A percentile compares a stretch with the other conserved stretches of the same genome.
phyloP scores from a whole-genome alignment of 2,329 filamentous ascomycete genomes.

The Fusarium citri region DNA sequence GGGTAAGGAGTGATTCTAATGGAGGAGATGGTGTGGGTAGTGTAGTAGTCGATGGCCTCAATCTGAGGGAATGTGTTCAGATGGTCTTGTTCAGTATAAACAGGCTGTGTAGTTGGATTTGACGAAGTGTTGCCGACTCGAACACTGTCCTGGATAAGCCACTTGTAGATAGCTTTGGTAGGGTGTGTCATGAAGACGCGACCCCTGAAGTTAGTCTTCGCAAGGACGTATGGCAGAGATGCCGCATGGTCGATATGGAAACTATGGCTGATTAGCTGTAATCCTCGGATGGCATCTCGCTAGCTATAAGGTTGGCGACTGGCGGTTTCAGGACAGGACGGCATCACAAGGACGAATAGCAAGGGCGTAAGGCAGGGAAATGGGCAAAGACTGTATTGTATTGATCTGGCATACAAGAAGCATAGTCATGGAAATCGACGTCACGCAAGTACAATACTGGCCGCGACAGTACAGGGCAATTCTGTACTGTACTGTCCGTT shows the following conservation, averaged over 20 bases:
- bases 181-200: constrained; percentile 99
- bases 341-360: constrained; percentile 45
- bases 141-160: constrained; percentile 97
- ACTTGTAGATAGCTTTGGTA: constrained; percentile 99
- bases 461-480: constrained; percentile 2
- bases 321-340: constrained; percentile 41
- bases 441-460: constrained; percentile 42
- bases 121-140: constrained; percentile 82
- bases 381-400: constrained; percentile 52
- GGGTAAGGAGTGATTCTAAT: constrained; percentile 98
- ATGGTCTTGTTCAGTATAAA: constrained; percentile 97
- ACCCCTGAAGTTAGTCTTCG: constrained; percentile 97
- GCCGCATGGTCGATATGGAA: constrained; percentile 99
- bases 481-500: constrained; percentile 27
- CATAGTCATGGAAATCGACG: constrained; percentile 44
- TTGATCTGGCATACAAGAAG: constrained; percentile 53
- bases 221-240: constrained; percentile 95
- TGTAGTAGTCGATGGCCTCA: constrained; percentile 98
- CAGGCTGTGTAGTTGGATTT: constrained; percentile 73
- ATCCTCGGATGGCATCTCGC: constrained; percentile 23
- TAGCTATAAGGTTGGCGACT: constrained; percentile 25
- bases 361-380: constrained; percentile 40
- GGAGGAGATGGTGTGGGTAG: constrained; percentile 95
- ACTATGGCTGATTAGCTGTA: constrained; percentile 63
- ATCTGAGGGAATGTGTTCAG: constrained; percentile 93